Percentiles rank a stretch among this genome's conserved stretches.
phyloP scores from a whole-genome alignment of 2,329 filamentous ascomycete species.

The Mycosphaerella sp. region DNA sequence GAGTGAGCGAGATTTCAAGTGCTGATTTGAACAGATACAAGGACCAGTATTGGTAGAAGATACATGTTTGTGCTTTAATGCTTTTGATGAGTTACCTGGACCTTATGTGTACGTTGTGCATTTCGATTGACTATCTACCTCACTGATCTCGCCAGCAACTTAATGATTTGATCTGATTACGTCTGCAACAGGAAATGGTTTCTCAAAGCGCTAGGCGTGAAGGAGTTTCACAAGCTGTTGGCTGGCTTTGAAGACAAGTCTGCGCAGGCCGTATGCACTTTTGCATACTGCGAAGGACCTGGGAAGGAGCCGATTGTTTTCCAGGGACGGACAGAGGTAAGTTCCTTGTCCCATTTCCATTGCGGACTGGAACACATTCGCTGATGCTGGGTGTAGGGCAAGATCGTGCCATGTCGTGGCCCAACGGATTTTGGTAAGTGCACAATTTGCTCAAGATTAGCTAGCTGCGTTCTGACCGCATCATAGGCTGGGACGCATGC shows the following conservation, averaged over 20 bases:
- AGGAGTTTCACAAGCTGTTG: constrained; percentile 84
- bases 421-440: constrained; percentile 72
- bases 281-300: constrained; percentile 82
- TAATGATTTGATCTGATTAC: neutral
- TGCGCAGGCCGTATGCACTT: constrained; percentile 90
- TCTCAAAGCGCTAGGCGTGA: constrained; percentile 71
- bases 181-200: constrained; percentile 77
- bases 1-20: no score
- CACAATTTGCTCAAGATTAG: neutral
- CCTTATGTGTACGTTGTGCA: constrained; percentile 74
- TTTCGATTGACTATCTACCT: neutral
- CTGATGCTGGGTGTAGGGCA: constrained; percentile 49
- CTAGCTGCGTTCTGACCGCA: constrained; percentile 11
- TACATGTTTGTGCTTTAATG: constrained; percentile 88
- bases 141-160: neutral
- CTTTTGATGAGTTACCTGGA: constrained; percentile 82
- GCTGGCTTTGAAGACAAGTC: constrained; percentile 84
- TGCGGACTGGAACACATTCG: neutral
- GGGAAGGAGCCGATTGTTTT: constrained; percentile 80
- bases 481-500: constrained; percentile 86
- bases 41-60: constrained; percentile 94
- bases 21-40: constrained; percentile 41
- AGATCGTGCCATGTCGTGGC: constrained; percentile 78
- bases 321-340: constrained; percentile 77
- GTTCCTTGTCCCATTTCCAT: constrained; percentile 25